phyloP scores from a whole-genome alignment of 2,329 filamentous ascomycete genomes.

The Sporothrix dimorphospora region DNA sequence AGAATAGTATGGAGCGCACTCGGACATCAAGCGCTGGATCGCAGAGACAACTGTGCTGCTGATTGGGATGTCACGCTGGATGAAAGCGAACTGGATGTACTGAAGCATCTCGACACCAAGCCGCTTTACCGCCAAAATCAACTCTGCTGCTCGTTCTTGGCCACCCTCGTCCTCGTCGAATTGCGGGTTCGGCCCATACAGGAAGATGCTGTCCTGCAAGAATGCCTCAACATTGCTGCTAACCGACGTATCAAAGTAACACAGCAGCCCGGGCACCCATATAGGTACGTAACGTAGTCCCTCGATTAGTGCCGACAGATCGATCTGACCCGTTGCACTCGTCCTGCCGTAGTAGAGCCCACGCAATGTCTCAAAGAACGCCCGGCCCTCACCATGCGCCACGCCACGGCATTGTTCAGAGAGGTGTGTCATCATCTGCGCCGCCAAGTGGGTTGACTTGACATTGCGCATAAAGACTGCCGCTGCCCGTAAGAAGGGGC shows the following conservation, averaged over 20 bases:
- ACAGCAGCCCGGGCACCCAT: constrained; percentile 58
- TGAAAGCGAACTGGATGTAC: constrained; percentile 53
- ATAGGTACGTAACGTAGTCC: constrained; percentile 43
- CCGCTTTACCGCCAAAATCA: constrained; percentile 43
- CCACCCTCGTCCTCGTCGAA: constrained; percentile 42
- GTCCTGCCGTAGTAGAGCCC: constrained; percentile 40
- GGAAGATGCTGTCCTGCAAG: constrained; percentile 50
- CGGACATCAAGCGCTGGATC: constrained; percentile 49
- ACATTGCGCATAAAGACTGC: constrained; percentile 54
- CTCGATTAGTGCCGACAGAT: constrained; percentile 9
- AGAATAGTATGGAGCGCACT: constrained; percentile 49
- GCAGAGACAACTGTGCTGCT: constrained; percentile 47
- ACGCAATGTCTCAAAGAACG: constrained; percentile 52
- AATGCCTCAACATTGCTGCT: constrained; percentile 49
- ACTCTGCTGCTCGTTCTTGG: constrained; percentile 38
- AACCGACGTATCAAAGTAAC: constrained; percentile 50
- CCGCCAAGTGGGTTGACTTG: constrained; percentile 41
- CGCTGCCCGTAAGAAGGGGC: constrained; percentile 61
- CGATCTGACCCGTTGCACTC: neutral
- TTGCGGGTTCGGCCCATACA: constrained; percentile 39
- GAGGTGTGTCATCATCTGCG: constrained; percentile 49
- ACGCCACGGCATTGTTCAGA: constrained; percentile 49
- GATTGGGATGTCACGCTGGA: constrained; percentile 48
- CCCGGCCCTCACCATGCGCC: constrained; percentile 52
- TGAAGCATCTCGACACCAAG: constrained; percentile 52